These are phyloP conservation scores for Cystobasidium pallidum DNA, from an alignment of 1,284 basidiomycete genomes.

Conservation along the genomic window DNA sequence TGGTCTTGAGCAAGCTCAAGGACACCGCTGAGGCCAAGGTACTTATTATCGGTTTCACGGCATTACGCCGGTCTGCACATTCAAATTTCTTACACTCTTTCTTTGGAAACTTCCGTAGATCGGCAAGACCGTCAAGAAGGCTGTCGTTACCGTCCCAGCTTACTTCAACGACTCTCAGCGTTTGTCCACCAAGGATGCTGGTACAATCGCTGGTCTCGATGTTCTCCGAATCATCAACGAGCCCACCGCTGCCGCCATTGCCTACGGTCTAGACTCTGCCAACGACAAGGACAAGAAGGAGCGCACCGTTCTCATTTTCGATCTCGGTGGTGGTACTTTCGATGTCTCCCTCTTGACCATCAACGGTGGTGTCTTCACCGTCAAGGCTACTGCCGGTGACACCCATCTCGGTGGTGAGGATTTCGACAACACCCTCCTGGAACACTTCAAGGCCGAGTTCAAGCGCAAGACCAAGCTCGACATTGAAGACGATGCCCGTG, in stretches of 20 bases:
- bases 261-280: conserved; percentile 62
- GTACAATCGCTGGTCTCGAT: conserved; percentile 67
- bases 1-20: conserved; percentile 99
- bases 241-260: conserved; percentile 61
- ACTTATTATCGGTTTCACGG: no score
- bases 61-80: no score
- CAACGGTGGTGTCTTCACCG: conserved; percentile 67
- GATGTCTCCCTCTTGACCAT: conserved; percentile 69
- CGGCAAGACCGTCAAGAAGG: conserved; percentile 67
- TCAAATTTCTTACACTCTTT: neutral
- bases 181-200: conserved; percentile 67
- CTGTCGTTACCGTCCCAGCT: conserved; percentile 70
- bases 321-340: conserved; percentile 90
- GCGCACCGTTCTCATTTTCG: conserved; percentile 99
- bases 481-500: conserved; percentile 94
- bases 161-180: conserved; percentile 73
- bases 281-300: conserved; percentile 79
- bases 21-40: conserved; percentile 69
- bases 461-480: conserved; percentile 79
- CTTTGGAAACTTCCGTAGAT: conserved; percentile 12
- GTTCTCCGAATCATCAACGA: conserved; percentile 73
- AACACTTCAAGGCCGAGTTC: conserved; percentile 73
- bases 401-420: conserved; percentile 79
- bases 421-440: conserved; percentile 96
- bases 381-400: conserved; percentile 67